Conservation (phyloP, 1,139 yeast species). For the Blastobotrys buckinghamii region DNA sequence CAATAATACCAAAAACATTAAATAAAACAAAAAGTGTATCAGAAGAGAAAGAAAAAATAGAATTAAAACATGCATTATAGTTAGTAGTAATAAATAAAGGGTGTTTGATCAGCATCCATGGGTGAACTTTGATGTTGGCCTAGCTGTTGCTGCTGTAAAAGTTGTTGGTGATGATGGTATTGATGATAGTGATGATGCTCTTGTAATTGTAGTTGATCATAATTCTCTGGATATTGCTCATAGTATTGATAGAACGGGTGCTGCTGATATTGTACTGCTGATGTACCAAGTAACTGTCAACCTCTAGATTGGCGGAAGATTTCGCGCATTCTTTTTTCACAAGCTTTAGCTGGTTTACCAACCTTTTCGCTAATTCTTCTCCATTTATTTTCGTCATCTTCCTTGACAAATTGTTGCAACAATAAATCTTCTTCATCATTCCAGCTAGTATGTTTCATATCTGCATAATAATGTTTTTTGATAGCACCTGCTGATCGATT, state of each 20-base stretch:
- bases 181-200: too few relatives aligned
- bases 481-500: conserved; percentile 32
- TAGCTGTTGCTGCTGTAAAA: background rate
- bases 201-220: too few relatives aligned
- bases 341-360: conserved; percentile 28
- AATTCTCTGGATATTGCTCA: too few relatives aligned
- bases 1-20: too few relatives aligned
- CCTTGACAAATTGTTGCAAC: conserved; percentile 23
- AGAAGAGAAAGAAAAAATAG: too few relatives aligned
- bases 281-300: background rate
- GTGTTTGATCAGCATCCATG: background rate
- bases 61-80: background rate
- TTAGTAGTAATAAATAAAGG: background rate
- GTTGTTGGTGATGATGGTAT: too few relatives aligned
- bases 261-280: background rate
- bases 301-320: conserved; percentile 8
- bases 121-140: too few relatives aligned
- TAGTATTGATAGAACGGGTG: background rate
- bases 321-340: conserved; percentile 26
- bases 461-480: conserved; percentile 32
- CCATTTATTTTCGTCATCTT: conserved; percentile 29
- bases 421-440: conserved; percentile 26
- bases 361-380: conserved; percentile 27
- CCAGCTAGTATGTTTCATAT: conserved; percentile 31
- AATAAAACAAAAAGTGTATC: too few relatives aligned